Evolutionary conservation across 2,329 filamentous ascomycete species (phyloP), one percentile per base, ranked within the genome.

Genomic region (Fusarium denticulatum): DNA sequence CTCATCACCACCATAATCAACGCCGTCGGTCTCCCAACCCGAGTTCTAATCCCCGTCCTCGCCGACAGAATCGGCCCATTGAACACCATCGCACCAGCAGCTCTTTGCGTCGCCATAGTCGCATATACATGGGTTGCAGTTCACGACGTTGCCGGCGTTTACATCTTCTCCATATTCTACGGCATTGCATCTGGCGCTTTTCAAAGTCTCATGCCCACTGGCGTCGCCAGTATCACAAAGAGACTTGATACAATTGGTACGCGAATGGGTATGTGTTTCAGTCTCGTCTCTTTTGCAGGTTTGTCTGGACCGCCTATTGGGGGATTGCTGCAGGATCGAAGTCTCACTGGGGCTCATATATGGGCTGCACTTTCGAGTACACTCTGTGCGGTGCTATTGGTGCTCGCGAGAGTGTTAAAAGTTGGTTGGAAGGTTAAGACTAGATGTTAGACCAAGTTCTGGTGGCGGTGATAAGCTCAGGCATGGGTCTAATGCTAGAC

Each of bases 191-290:
- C 74, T 0, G 83, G 82, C 1, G 79, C 79, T 4, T 83, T 83
- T n/a, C 83, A 85, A 50, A 83, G 82, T 42, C 77, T 85, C 4
- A 83, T 83, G 64, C 80, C 83, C 0, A 83, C 83, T 1, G 79
- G 79, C 1, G 77, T 85, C 11, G 80, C 83, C 1, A 83, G 81
- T 47, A 82, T 85, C 15, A 84, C 83, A 0, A 79, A 79, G 20
- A 74, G 79, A 11, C 79, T 85, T 12, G 80, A 84, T 32, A 83
- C 77, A 5, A 78, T 83, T 3, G 83, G 83, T 0, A 83, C 83
- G 4, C 76, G 83, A 30, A 75, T 85, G 20, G 83, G 83, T 14
- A 85, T 85, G 83, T 82, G 80, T 2, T 85, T 85, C 16, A 80
- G 75, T 47, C 79, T 85, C 11, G 75, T 79, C 12, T 83, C 82